Evolutionary conservation across 2,329 filamentous ascomycete species (phyloP).

Genomic region (Fusarium pilosicola): DNA sequence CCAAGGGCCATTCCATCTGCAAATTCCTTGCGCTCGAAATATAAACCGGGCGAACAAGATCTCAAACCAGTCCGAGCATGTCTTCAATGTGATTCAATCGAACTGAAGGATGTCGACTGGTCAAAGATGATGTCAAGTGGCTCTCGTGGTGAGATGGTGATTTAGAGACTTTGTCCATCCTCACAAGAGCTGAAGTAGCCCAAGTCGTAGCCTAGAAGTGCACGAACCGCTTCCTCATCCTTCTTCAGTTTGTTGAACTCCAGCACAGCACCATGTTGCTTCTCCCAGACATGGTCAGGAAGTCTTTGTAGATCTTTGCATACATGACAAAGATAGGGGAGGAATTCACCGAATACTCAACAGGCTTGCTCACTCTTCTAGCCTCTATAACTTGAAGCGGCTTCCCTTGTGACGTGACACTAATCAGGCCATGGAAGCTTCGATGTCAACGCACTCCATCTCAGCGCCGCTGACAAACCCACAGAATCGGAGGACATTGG

Average conservation of each 20-base stretch:
- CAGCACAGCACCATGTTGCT: not conserved
- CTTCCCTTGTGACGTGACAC: not conserved
- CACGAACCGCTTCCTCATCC: not conserved
- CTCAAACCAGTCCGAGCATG: rapidly evolving
- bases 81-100: not conserved
- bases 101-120: not conserved
- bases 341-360: not conserved
- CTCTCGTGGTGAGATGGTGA: not conserved
- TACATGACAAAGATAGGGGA: not conserved
- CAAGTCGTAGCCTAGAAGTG: not conserved
- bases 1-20: not conserved
- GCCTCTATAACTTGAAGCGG: too few relatives aligned
- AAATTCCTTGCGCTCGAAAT: not conserved
- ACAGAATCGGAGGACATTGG: rapidly evolving
- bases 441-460: not conserved
- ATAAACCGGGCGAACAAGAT: not conserved
- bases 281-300: not conserved
- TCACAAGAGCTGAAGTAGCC: not conserved
- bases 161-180: not conserved
- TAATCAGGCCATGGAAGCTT: not conserved
- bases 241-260: not conserved
- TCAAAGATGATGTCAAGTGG: not conserved
- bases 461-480: not conserved
- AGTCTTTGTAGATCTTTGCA: not conserved
- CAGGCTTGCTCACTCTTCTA: not conserved